phyloP scores from a whole-genome alignment of 2,329 filamentous ascomycete species.

The Zarea fungicola region DNA sequence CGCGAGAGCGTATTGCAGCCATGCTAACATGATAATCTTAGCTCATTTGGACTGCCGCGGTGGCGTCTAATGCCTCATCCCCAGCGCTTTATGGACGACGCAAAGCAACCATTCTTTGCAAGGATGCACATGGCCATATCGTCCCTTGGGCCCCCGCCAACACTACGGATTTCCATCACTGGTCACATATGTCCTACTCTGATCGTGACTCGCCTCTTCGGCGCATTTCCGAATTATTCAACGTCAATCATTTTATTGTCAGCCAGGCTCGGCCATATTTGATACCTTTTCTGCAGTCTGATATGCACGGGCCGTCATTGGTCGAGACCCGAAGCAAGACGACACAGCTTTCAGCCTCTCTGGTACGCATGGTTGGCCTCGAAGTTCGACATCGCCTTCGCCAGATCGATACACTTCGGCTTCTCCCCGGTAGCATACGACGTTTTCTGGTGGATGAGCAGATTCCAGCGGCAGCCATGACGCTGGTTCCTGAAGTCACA shows the following conservation, averaged over 20 bases:
- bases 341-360: conserved; percentile 51
- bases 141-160: conserved; percentile 66
- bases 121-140: conserved; percentile 67
- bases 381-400: conserved; percentile 76
- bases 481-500: conserved; percentile 74
- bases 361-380: conserved; percentile 64
- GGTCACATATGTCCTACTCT: conserved; percentile 59
- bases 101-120: conserved; percentile 65
- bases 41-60: conserved; percentile 75
- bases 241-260: conserved; percentile 92
- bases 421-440: conserved; percentile 64
- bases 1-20: neutral
- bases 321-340: conserved; percentile 54
- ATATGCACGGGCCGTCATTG: conserved; percentile 69
- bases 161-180: conserved; percentile 60
- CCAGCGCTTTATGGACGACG: conserved; percentile 61
- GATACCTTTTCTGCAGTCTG: conserved; percentile 75
- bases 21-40: conserved; percentile 25
- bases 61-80: conserved; percentile 67
- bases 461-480: conserved; percentile 71
- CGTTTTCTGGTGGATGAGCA: conserved; percentile 79
- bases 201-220: conserved; percentile 62
- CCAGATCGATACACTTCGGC: conserved; percentile 71
- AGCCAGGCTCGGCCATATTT: conserved; percentile 88
- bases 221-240: conserved; percentile 77